phyloP scores from a whole-genome alignment of 768 basidiomycete species.

The Pulveroboletus sp. region DNA sequence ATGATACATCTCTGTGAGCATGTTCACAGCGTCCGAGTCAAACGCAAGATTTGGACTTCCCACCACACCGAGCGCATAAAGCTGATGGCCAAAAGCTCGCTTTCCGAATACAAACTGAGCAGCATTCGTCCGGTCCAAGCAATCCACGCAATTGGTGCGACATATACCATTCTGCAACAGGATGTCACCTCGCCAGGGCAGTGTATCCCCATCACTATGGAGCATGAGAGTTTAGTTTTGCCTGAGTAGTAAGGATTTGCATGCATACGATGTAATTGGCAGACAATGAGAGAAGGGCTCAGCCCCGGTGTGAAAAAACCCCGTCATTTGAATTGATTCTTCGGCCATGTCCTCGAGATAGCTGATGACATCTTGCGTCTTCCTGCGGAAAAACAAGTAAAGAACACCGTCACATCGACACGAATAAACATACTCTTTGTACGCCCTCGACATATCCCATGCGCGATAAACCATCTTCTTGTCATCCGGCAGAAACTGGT shows the following conservation, averaged over 20 bases:
- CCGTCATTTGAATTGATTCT: slow-evolving; percentile 84
- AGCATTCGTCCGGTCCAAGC: slow-evolving; percentile 93
- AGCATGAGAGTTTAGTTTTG: neutral
- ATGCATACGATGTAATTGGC: slow-evolving; percentile 37
- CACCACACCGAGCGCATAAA: slow-evolving; percentile 90
- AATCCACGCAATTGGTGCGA: slow-evolving; percentile 95
- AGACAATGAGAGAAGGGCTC: slow-evolving; percentile 76
- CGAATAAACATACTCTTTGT: slow-evolving; percentile 70
- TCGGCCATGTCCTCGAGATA: slow-evolving; percentile 94
- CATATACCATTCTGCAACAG: slow-evolving; percentile 89
- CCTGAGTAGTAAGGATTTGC: neutral
- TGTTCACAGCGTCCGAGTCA: slow-evolving; percentile 92
- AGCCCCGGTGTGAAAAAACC: slow-evolving; percentile 92
- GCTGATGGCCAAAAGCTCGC: slow-evolving; percentile 88
- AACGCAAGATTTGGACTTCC: slow-evolving; percentile 82
- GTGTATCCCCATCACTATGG: slow-evolving; percentile 30
- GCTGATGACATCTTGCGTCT: slow-evolving; percentile 93
- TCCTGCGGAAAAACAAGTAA: slow-evolving; percentile 43
- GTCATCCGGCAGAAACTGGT: slow-evolving; percentile 85
- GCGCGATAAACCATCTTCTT: slow-evolving; percentile 89
- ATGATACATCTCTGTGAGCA: slow-evolving; percentile 98
- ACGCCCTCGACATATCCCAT: slow-evolving; percentile 95
- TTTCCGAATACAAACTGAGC: slow-evolving; percentile 97
- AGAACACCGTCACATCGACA: neutral
- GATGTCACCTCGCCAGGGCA: slow-evolving; percentile 59